Evolutionary conservation across 139 green algal genomes (phyloP).

Genomic region (Ulvella scutata): DNA sequence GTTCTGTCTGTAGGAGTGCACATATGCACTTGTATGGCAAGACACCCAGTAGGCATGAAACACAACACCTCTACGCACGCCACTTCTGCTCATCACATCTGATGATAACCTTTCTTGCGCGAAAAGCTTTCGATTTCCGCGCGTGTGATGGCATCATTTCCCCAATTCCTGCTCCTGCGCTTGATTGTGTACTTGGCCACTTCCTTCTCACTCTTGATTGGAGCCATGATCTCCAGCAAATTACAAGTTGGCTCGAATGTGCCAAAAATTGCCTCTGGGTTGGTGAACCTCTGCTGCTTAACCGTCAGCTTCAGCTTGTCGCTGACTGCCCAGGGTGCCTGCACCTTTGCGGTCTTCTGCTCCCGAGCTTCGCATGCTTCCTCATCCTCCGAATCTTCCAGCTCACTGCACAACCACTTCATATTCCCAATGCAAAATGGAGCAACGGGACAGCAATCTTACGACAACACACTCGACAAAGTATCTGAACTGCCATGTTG

Average conservation of each 20-base stretch:
- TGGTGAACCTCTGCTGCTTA: background rate
- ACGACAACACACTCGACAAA: no score
- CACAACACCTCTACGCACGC: no score
- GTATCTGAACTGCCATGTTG: no score
- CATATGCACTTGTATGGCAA: no score
- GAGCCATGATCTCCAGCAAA: background rate
- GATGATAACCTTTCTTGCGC: background rate
- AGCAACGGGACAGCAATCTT: no score
- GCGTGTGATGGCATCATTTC: background rate
- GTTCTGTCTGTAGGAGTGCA: no score
- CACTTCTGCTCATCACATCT: no score
- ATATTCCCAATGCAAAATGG: no score
- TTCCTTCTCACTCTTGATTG: background rate
- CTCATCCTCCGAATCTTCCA: no score
- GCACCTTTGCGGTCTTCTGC: background rate
- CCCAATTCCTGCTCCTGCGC: background rate
- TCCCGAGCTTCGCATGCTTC: no score
- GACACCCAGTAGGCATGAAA: no score
- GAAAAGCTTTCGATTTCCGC: background rate
- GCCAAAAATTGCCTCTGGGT: background rate
- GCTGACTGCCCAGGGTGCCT: background rate
- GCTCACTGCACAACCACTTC: background rate
- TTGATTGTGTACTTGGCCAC: background rate
- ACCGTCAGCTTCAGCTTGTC: background rate
- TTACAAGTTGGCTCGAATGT: background rate